Percentiles rank a stretch among this genome's conserved stretches.
Conservation (phyloP, 2,329 filamentous ascomycete species). For the Cercospora sp. region DNA sequence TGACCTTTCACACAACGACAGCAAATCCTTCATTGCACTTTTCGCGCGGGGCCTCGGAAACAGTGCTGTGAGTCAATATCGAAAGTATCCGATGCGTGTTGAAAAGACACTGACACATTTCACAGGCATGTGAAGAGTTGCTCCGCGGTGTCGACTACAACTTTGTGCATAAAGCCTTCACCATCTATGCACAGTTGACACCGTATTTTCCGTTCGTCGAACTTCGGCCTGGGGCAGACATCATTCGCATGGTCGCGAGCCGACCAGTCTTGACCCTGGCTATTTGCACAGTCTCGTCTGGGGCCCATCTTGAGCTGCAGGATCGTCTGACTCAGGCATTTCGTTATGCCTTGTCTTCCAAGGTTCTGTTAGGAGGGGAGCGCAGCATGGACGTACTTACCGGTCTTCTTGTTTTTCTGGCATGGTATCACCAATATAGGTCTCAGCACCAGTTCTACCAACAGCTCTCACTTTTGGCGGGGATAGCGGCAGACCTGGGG, state of each 20-base stretch:
- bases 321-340: conserved; percentile 31
- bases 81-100: not conserved
- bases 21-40: conserved; percentile 29
- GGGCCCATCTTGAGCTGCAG: conserved; percentile 26
- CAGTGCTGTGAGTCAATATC: conserved; percentile 16
- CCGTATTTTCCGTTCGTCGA: conserved; percentile 33
- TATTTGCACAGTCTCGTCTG: conserved; percentile 32
- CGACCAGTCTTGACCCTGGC: conserved; percentile 32
- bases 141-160: conserved; percentile 32
- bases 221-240: conserved; percentile 24
- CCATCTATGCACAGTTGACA: conserved; percentile 28
- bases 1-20: conserved; percentile 29
- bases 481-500: conserved; percentile 35
- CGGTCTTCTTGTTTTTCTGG: conserved; percentile 32
- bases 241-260: conserved; percentile 26
- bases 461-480: conserved; percentile 31
- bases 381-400: conserved; percentile 32
- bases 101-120: conserved; percentile 3
- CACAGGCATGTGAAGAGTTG: conserved; percentile 26
- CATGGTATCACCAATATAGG: conserved; percentile 34
- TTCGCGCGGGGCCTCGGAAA: conserved; percentile 29
- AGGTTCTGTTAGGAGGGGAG: conserved; percentile 31
- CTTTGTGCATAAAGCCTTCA: conserved; percentile 31
- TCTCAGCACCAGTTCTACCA: conserved; percentile 32
- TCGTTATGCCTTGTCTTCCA: conserved; percentile 30